Conservation (phyloP, 2,329 filamentous ascomycete genomes). For the Bipolaris cookei region DNA sequence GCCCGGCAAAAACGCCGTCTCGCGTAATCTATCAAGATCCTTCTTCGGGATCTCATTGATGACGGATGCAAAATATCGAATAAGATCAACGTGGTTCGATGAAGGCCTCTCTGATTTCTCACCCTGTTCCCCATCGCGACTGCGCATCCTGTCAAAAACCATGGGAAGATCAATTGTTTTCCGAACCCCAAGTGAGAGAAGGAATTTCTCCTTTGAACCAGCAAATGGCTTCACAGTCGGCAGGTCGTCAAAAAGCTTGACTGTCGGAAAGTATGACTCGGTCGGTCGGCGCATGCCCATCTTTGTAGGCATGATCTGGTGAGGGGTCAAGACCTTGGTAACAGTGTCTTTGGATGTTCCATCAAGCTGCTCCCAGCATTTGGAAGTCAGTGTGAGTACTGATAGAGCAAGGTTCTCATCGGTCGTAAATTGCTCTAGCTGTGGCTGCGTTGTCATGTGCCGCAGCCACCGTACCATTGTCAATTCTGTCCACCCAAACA, state of each 20-base stretch:
- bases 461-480: constrained; percentile 85
- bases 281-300: constrained; percentile 83
- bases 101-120: constrained; percentile 57
- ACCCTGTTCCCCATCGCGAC: constrained; percentile 57
- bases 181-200: constrained; percentile 81
- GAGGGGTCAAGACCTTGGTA: constrained; percentile 66
- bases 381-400: constrained; percentile 80
- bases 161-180: constrained; percentile 95
- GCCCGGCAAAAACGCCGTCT: constrained; percentile 80
- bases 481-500: constrained; percentile 84
- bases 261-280: constrained; percentile 91
- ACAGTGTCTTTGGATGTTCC: constrained; percentile 70
- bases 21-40: constrained; percentile 78
- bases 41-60: constrained; percentile 82
- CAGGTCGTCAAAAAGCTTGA: constrained; percentile 92
- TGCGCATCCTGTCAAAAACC: constrained; percentile 86
- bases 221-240: constrained; percentile 76
- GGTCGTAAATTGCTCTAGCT: constrained; percentile 67
- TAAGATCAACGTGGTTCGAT: constrained; percentile 93
- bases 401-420: constrained; percentile 77
- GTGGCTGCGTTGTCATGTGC: constrained; percentile 69
- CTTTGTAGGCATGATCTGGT: constrained; percentile 87
- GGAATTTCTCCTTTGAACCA: constrained; percentile 87
- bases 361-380: constrained; percentile 85
- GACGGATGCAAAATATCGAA: constrained; percentile 92